Conservation (phyloP, 495 filamentous ascomycete species). For the Talaromyces adpressus region DNA sequence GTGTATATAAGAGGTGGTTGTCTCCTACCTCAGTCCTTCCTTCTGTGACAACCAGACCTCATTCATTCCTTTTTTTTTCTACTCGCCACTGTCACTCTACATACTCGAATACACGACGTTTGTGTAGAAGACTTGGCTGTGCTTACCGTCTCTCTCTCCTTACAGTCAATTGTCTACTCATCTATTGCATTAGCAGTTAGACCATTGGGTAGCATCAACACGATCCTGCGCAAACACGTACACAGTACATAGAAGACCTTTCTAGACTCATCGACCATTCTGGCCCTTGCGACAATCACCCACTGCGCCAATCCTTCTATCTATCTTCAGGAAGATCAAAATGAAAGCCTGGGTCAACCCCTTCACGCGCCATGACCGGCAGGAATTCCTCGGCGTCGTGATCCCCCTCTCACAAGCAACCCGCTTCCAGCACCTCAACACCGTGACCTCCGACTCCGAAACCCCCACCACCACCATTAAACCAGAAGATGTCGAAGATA, state of each 20-base stretch:
- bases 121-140: background rate
- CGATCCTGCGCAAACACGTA: background rate
- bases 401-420: slow-evolving; percentile 40
- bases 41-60: background rate
- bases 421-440: slow-evolving; percentile 23
- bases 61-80: background rate
- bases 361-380: slow-evolving; percentile 41
- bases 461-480: slow-evolving; percentile 8
- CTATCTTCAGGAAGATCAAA: background rate
- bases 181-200: background rate
- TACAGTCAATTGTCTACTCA: background rate
- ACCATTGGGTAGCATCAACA: background rate
- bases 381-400: slow-evolving; percentile 43
- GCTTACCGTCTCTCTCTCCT: background rate
- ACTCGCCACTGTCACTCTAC: background rate
- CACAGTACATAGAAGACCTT: background rate
- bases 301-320: background rate
- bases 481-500: background rate
- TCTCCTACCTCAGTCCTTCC: background rate
- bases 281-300: background rate
- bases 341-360: slow-evolving; percentile 39
- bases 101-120: background rate
- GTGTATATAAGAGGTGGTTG: background rate
- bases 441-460: slow-evolving; percentile 24
- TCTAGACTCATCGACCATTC: background rate